Base-by-base conservation (phyloP, 2,329 filamentous ascomycete genomes). In the Akanthomyces lecanii region DNA sequence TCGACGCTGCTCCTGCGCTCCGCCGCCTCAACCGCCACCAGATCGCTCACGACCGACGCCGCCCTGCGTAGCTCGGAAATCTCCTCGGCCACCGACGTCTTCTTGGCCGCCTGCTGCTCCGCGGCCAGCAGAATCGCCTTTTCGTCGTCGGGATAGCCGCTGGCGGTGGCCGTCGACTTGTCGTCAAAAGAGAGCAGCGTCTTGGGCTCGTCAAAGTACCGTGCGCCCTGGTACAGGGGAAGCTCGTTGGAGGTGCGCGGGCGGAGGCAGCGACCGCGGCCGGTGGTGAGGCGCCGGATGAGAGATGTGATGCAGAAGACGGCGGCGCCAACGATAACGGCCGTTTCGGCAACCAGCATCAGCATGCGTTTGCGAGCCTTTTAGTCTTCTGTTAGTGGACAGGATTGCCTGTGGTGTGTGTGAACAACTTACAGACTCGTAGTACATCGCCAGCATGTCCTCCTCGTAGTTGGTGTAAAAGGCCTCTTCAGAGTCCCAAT, bases 321-420 rank as follows among this genome's bases (percentile, higher is more conserved):
- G 38, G 70, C 70, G 38, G 69, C 71, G 30, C 74, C 76, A 48
- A 78, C 79, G 54, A 78, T 56, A 55, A 79, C 78, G 4, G 77
- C 76, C 65, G 75, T 76, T 47, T 73, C 68, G 62, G 78, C 56
- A 12, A 64, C 40, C 3, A 60, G 40, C 44, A 61, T 18, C 10
- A 64, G 50, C 50, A 64, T 59, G 21, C 54, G 30, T 6, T 38
- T 28, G 33, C 51, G 62, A 42, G 51, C 44, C 62, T 64, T 42
- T 8, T 40, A 14, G 11, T 14, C 8, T 30, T 40, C 10, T 25
- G 28, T 51, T 51, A 50, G 52, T 57, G 4, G 36, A 36, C 12
- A 33, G 12, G 33, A 18, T 47, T 40, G 12, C 38, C 14, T 40
- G 11, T 10, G 11, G 14, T 2, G 14, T 4, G 21, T 16, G 30